phyloP scores from a whole-genome alignment of 352 stramenopile genomes.

The Aphanomyces astaci region DNA sequence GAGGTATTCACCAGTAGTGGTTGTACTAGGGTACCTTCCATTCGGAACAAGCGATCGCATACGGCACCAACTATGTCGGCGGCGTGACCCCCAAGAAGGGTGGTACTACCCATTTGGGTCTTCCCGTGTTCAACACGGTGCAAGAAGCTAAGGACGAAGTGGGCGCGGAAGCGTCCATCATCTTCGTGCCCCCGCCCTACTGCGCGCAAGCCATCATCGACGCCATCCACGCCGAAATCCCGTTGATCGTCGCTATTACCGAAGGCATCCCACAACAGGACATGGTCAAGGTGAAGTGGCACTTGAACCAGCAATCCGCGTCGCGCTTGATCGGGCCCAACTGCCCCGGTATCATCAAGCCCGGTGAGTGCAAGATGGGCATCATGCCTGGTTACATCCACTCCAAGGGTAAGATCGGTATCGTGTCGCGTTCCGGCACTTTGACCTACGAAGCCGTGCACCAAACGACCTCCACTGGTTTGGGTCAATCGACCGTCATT shows the following conservation, averaged over 20 bases:
- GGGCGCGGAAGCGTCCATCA: constrained; percentile 93
- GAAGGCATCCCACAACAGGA: constrained; percentile 99
- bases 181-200: constrained; percentile 99
- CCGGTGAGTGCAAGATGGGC: constrained; percentile 99
- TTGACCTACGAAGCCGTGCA: constrained; percentile 99
- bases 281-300: constrained; percentile 98
- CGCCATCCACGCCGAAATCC: constrained; percentile 95
- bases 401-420: constrained; percentile 95
- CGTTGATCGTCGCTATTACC: constrained; percentile 96
- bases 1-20: constrained; percentile 1
- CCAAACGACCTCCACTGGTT: constrained; percentile 93
- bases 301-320: constrained; percentile 87
- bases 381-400: constrained; percentile 99
- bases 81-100: constrained; percentile 99
- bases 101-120: constrained; percentile 92
- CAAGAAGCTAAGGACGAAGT: constrained; percentile 79
- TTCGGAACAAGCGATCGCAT: constrained; percentile 97
- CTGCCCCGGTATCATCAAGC: constrained; percentile 99
- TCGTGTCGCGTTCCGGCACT: constrained; percentile 97
- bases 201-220: constrained; percentile 98
- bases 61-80: constrained; percentile 99
- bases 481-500: constrained; percentile 98
- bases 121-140: constrained; percentile 99
- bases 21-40: constrained; percentile 95
- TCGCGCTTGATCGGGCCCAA: constrained; percentile 99